Evolutionary conservation across 805 yeast species (phyloP), one percentile per base, ranked within the genome.

Genomic region (Kodamaea kakaduensis): DNA sequence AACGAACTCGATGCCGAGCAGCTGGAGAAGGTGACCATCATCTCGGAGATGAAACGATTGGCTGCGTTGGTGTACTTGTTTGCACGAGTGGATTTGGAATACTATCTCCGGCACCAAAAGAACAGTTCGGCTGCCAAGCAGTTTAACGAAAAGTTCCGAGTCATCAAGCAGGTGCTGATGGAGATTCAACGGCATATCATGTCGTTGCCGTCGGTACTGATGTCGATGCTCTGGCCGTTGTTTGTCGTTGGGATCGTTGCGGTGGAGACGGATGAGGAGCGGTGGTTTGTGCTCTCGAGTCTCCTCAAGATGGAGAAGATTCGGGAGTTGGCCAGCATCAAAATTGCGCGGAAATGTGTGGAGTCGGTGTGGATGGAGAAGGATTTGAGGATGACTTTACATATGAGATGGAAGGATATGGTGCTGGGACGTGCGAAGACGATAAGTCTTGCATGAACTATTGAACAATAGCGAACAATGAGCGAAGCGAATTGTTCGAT

Each of bases 201-300:
- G 13, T 40, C 35, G 3, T 50, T 56, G 9, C 67, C 64, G 3
- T 58, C 47, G 17, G 20, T 20, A 10, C 44, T 51, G 26, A 61
- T 62, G 58, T 55, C 71, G 1, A 37, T 67, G 10, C 41, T 64
- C 2, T 67, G 73, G 73, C 67, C 73, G 1, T 33, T 65, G 3
- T 67, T 66, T 41, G 51, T 67, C 3, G 41, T 66, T 12, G 71
- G 71, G 1, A 43, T 64, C 3, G 59, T 59, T 0, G 48, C 61
- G 3, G 52, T 50, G 7, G 54, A 49, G 6, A 32, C 31, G 16
- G 69, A 62, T 20, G 63, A 60, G 2, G 57, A 51, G 12, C 42
- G 71, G 23, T 59, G 66, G 67, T 64, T 61, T 47, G 66, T 66
- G 2, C 43, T 67, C 16, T 46, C 57, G 18, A 47, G 55, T 2